phyloP scores from a whole-genome alignment of 1,284 basidiomycete species.

The Takashimella tepidaria region DNA sequence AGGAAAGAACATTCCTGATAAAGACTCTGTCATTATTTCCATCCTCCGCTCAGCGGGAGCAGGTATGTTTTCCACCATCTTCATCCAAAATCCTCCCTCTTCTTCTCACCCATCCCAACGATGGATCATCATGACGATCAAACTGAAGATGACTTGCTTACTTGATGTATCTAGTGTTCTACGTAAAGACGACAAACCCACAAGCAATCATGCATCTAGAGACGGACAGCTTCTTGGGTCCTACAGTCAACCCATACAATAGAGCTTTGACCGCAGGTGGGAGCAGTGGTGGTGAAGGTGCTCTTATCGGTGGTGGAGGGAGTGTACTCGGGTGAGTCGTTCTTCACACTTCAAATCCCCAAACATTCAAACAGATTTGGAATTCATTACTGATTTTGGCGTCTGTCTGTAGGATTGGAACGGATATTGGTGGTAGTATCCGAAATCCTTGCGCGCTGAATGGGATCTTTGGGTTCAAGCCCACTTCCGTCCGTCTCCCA shows the following conservation, averaged over 20 bases:
- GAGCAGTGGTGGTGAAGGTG: conserved; percentile 48
- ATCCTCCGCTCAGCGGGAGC: conserved; percentile 20
- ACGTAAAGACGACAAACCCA: conserved; percentile 16
- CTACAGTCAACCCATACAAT: conserved; percentile 47
- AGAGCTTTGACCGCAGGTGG: conserved; percentile 43
- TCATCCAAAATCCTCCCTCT: too few relatives aligned
- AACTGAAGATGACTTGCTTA: background rate
- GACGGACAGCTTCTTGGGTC: conserved; percentile 30
- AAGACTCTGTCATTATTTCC: conserved; percentile 12
- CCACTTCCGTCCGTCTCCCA: conserved; percentile 35
- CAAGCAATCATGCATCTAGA: conserved; percentile 27
- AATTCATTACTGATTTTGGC: too few relatives aligned
- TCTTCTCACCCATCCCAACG: too few relatives aligned
- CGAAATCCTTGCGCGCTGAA: conserved; percentile 31
- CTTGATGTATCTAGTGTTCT: too few relatives aligned
- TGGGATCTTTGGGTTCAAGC: conserved; percentile 44
- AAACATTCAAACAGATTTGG: too few relatives aligned
- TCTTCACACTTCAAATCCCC: too few relatives aligned
- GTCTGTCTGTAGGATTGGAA: conserved; percentile 36
- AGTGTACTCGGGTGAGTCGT: conserved; percentile 8
- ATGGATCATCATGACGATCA: too few relatives aligned
- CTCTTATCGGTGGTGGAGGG: conserved; percentile 43
- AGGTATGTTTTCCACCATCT: too few relatives aligned
- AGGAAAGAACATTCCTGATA: conserved; percentile 11
- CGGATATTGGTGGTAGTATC: conserved; percentile 47